Base-by-base conservation (phyloP, 208 protist genomes). In the Leishmania martiniquensis region DNA sequence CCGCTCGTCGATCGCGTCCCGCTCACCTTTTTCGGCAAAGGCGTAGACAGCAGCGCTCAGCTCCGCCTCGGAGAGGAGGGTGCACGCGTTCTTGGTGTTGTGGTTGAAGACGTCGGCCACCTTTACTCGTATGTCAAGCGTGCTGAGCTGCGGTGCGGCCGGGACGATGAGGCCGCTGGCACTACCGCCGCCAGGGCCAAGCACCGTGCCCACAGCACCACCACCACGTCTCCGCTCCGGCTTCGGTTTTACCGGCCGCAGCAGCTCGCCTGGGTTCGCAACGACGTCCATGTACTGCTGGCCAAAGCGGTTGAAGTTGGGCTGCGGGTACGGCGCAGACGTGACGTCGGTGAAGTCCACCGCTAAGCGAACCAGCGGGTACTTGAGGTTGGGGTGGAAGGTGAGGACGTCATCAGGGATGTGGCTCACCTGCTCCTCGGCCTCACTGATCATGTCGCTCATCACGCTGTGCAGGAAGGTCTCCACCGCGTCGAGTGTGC, bases 231-330 rank as follows among this genome's bases (percentile, higher is more conserved):
- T 80, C 55, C 66, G 83, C 47, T 83, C 73, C 34, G 76, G 82
- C 63, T 93, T 95, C 47, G 91, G 88, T 66, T 94, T 93, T 22
- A 97, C 73, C 12, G 89, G 86, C 42, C 87, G 85, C 37, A 98
- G 84, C 54, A 98, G 54, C 57, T 96, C 91, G 17, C 85, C 87
- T 20, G 95, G 91, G 78, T 98, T 98, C 25, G 91, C 95, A 45
- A 96, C 87, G 2, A 95, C 92, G 52, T 96, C 95, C 81, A 95
- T 92, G 82, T 95, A 98, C 75, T 96, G 89, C 85, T 97, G 93
- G 0, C 95, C 95, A 80, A 98, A 96, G n/a, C 95, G 95, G 52
- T 93, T 92, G 47, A 88, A 76, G 73, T 97, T 95, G 5, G 93
- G 91, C 82, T 96, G 90, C 60, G 95, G 95, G 77, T 93, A 98